Base-by-base conservation (phyloP, 2,329 filamentous ascomycete genomes). In the Trichophyton benhamiae region DNA sequence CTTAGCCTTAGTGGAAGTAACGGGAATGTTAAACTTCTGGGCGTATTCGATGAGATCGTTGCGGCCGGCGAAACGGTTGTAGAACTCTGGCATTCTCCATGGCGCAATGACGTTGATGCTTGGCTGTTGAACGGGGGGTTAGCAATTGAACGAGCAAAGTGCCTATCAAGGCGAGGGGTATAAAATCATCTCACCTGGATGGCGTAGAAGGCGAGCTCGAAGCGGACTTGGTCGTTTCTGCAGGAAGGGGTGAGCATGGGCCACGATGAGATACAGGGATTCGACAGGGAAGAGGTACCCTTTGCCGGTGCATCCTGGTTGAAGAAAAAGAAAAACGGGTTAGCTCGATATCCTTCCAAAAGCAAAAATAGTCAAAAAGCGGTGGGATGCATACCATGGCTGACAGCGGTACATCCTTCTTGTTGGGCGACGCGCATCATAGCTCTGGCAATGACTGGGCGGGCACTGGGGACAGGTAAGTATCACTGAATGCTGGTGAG, bases 1-100 rank as follows among this genome's bases (percentile, higher is more conserved):
- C 76, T 86, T 86, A 71, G 70, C 66, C 67, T 77, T 79, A 63
- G 77, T 78, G 60, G 74, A 77, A 57, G 75, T 77, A 63, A 79
- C 77, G 22, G 77, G 77, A 49, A 79, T 79, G 59, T 70, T 72
- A 65, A 71, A 75, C 68, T 75, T 69, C n/a, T 72, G 71, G 44
- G 78, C 77, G 67, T 79, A 80, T 66, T 77, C 75, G 58, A 80
- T 74, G 57, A 80, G 72, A 65, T 78, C 77, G 65, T 77, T 76
- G 63, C 78, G 76, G 64, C 78, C 78, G 61, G 72, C 72, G 69
- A 80, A 80, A 57, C 73, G 72, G 64, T 79, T 71, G 72, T 75
- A 79, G 70, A 80, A 80, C 61, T 75, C 71, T 41, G 76, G 75
- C 61, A 77, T 71, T 65, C 78, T 72, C 78, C 77, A 80, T 30